Evolutionary conservation across 768 basidiomycete species (phyloP).

Genomic region (Hericium erinaceus): DNA sequence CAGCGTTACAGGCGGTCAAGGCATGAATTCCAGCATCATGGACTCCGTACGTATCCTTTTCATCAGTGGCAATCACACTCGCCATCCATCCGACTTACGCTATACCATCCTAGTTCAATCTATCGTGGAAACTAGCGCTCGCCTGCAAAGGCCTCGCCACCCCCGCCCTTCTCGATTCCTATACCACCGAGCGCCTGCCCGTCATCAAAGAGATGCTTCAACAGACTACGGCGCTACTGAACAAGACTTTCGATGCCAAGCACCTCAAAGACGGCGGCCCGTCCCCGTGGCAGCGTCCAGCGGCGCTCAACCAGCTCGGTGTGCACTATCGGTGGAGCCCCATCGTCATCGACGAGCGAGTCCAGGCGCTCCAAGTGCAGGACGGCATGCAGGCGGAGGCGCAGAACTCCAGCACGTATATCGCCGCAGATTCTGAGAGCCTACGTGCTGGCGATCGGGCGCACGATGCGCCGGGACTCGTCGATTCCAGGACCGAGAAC

Average conservation of each 20-base stretch:
- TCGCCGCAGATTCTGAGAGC: background rate
- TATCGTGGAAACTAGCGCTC: conserved; percentile 13
- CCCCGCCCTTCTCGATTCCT: conserved; percentile 9
- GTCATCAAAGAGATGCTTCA: conserved; percentile 13
- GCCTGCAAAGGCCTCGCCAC: conserved; percentile 5
- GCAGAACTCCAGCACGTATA: background rate
- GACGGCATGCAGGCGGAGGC: background rate
- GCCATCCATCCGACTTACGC: background rate
- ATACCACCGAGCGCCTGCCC: conserved; percentile 12
- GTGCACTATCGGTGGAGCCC: conserved; percentile 13
- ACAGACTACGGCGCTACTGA: conserved; percentile 4
- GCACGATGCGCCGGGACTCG: conserved; percentile 9
- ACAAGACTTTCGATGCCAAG: background rate
- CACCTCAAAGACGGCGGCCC: background rate
- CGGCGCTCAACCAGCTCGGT: conserved; percentile 4
- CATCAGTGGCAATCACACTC: no score
- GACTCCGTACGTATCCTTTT: background rate
- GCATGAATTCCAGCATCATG: background rate
- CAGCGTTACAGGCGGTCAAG: conserved; percentile 1
- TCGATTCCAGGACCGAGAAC: background rate
- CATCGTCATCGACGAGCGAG: conserved; percentile 6
- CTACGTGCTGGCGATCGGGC: conserved; percentile 12
- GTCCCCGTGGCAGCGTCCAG: background rate
- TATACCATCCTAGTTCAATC: conserved; percentile 5
- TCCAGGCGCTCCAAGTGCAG: background rate